Percentiles rank a stretch among this genome's conserved stretches.
Evolutionary conservation across 169 alveolate genomes (phyloP).

Genomic region (Plasmodium gonderi): DNA sequence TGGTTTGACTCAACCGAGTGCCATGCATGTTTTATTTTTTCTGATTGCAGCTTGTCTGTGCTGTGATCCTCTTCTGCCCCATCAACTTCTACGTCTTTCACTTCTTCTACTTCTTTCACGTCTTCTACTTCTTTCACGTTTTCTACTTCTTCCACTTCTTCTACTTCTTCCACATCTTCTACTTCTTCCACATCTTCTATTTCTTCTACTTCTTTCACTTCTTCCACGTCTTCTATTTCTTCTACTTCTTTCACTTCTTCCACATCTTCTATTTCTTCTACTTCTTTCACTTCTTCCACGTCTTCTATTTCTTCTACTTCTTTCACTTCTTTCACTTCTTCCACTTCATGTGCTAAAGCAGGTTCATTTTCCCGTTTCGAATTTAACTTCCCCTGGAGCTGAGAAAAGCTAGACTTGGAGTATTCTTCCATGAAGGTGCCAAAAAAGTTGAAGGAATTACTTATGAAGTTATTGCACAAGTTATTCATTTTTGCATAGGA

Average conservation of each 20-base stretch:
- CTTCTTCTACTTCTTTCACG: background rate
- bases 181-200: background rate
- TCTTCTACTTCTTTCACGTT: background rate
- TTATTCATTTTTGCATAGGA: background rate
- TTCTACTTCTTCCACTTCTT: background rate
- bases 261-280: background rate
- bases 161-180: background rate
- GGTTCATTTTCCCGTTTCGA: background rate
- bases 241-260: background rate
- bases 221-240: background rate
- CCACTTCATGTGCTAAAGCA: background rate
- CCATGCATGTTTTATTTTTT: background rate
- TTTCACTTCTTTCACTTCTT: background rate
- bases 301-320: background rate
- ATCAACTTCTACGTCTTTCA: background rate
- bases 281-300: background rate
- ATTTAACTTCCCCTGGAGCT: background rate
- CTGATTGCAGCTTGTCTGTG: background rate
- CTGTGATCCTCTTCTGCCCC: background rate
- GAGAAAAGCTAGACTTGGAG: background rate
- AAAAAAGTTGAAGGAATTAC: background rate
- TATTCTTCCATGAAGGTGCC: background rate
- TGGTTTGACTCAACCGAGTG: background rate
- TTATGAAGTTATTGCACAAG: background rate
- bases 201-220: background rate